These are phyloP conservation scores for Chondrostereum purpureum DNA, from an alignment of 1,284 basidiomycete species.

Conservation along the genomic window DNA sequence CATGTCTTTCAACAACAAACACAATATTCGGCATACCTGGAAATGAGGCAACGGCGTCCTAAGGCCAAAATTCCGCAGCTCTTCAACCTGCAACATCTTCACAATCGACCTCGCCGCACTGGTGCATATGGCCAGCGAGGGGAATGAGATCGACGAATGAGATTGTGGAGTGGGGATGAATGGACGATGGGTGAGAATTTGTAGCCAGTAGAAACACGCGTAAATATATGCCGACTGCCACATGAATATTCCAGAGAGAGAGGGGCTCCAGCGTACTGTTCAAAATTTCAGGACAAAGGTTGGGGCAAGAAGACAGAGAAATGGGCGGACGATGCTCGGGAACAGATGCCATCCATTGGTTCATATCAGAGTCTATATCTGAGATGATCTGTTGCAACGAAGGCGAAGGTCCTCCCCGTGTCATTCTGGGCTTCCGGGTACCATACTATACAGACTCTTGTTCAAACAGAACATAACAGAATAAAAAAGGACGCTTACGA, in stretches of 20 bases:
- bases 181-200: constrained; percentile 1
- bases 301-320: constrained; percentile 15
- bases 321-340: constrained; percentile 54
- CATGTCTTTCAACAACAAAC: too few relatives aligned
- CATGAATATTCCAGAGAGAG: constrained; percentile 32
- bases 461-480: background rate
- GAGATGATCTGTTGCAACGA: constrained; percentile 54
- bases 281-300: background rate
- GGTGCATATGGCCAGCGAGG: constrained; percentile 3
- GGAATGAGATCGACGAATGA: constrained; percentile 1
- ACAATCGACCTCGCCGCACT: background rate
- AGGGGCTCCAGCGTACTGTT: constrained; percentile 56
- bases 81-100: background rate
- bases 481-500: constrained; percentile 31
- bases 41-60: background rate
- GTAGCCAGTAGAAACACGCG: background rate
- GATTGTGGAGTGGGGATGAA: constrained; percentile 3
- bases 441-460: constrained; percentile 30
- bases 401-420: constrained; percentile 22
- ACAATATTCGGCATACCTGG: constrained; percentile 4
- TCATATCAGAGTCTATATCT: constrained; percentile 60
- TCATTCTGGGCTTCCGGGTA: constrained; percentile 25
- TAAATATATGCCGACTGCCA: constrained; percentile 1
- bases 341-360: constrained; percentile 60
- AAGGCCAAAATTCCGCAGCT: background rate